A percentile compares a stretch with the other conserved stretches of the same genome.
These are phyloP conservation scores for Ophiostoma piceae DNA, from an alignment of 2,329 filamentous ascomycete genomes.

Conservation along the genomic window DNA sequence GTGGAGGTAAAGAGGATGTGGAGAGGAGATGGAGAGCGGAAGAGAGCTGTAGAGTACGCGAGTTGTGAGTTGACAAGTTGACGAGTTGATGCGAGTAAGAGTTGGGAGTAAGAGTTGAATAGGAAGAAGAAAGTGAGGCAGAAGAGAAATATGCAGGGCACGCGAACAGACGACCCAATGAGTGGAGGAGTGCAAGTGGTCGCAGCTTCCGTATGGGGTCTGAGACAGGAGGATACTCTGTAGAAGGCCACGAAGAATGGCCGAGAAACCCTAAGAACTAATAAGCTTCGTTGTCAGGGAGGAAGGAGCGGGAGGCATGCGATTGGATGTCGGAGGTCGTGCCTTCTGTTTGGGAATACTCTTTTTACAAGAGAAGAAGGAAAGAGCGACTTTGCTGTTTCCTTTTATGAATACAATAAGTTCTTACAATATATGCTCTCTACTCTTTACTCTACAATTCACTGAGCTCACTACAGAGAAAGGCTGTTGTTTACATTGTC, in stretches of 20 bases:
- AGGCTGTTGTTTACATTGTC: constrained; percentile 22
- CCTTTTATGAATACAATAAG: neutral
- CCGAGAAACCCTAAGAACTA: constrained; percentile 5
- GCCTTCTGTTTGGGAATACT: neutral
- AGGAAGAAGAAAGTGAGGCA: neutral
- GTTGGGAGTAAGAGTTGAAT: too few species aligned
- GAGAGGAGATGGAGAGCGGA: too few species aligned
- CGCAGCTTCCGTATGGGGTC: constrained; percentile 18
- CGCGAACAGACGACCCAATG: neutral
- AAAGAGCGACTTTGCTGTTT: constrained; percentile 13
- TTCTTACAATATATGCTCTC: neutral
- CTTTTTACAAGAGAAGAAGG: neutral
- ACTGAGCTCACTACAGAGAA: neutral
- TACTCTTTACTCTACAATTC: too few species aligned
- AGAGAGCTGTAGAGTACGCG: too few species aligned
- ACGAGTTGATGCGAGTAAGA: too few species aligned
- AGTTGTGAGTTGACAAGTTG: too few species aligned
- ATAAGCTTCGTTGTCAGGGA: constrained; percentile 22
- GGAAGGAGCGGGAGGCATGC: neutral
- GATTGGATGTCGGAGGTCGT: neutral
- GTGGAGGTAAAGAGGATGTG: neutral
- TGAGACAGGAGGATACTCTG: constrained; percentile 14
- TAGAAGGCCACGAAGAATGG: neutral
- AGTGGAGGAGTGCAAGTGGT: neutral
- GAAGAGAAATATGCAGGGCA: neutral